These are phyloP conservation scores for Datura wrightii DNA, from an alignment of 257 asterid genomes.

Conservation along the genomic window DNA sequence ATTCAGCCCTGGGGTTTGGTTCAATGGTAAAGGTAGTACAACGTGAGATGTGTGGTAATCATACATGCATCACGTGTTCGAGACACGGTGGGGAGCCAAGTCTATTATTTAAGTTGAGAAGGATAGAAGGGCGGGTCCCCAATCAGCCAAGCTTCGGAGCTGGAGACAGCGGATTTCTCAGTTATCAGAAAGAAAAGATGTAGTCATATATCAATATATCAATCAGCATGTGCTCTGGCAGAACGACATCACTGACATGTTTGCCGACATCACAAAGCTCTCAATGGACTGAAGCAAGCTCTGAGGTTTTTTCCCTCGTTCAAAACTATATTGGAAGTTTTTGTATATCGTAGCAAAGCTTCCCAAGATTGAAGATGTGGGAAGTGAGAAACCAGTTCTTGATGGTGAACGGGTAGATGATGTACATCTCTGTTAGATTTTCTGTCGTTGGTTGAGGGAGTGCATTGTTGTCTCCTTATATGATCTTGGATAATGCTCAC, in stretches of 20 bases:
- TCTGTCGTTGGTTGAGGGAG: not conserved
- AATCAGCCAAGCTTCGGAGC: not conserved
- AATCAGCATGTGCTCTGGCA: not conserved
- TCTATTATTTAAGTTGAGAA: conserved; percentile 4
- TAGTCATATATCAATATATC: not conserved
- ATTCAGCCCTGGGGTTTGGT: not conserved
- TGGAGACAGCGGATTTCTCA: conserved; percentile 1
- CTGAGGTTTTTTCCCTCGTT: not conserved
- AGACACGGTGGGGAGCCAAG: not conserved
- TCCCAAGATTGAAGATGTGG: not conserved
- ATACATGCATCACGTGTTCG: not conserved
- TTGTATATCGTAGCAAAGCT: not conserved
- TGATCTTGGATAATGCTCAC: not conserved
- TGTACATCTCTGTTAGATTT: not conserved
- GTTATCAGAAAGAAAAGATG: not conserved
- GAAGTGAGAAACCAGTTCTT: not conserved
- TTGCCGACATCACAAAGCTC: not conserved
- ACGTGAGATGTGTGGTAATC: not conserved
- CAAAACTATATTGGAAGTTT: not conserved
- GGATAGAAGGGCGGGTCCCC: not conserved
- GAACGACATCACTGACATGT: not conserved
- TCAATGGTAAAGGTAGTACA: not conserved
- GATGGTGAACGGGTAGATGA: not conserved
- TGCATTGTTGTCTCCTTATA: not conserved
- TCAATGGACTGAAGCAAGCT: conserved; percentile 23